Evolutionary conservation across 2,329 filamentous ascomycete genomes (phyloP), one percentile per base, ranked within the genome.

Genomic region (Xylariaceae sp.): DNA sequence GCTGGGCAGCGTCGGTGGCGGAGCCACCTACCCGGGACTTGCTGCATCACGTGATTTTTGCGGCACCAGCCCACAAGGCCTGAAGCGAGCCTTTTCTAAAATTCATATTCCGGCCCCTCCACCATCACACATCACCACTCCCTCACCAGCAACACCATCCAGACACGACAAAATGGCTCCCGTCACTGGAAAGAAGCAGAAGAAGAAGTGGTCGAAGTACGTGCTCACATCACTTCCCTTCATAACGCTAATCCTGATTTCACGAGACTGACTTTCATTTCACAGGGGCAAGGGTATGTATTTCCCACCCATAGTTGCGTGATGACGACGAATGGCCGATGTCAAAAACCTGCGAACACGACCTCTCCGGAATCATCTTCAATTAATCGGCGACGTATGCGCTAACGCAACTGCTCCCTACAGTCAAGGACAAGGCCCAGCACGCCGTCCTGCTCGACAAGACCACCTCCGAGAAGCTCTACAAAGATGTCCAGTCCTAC

Each of bases 401-500:
- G 39, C 64, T 66, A 57, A 66, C 57, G 16, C 52, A 36, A 42
- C n/a, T 42, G 38, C 22, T 45, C 31, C 34, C 12, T 60, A 41
- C 49, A 69, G 94, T 99, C 84, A 99, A 99, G 94, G 94, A 99
- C 87, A 99, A 99, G 92, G 93, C 94, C 80, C 89, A 97, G 78
- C 94, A 99, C 86, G 90, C 89, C 78, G 94, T 99, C 79, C 84
- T 97, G 74, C 90, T 99, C 80, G 94, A 99, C 84, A 99, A 99
- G 87, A 74, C 82, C 79, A 96, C 88, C 73, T 89, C 88, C 67
- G 94, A 99, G 81, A 96, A 95, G 84, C 91, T 99, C 77, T 89
- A 96, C 85, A 99, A 99, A 85, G 94, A 99, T 86, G 95, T 99
- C 71, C 94, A 97, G 80, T 97, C 94, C 63, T 99, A 97, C 89